Evolutionary conservation across 768 basidiomycete genomes (phyloP), one percentile per base, ranked within the genome.

Genomic region (Lyophyllum atratum): DNA sequence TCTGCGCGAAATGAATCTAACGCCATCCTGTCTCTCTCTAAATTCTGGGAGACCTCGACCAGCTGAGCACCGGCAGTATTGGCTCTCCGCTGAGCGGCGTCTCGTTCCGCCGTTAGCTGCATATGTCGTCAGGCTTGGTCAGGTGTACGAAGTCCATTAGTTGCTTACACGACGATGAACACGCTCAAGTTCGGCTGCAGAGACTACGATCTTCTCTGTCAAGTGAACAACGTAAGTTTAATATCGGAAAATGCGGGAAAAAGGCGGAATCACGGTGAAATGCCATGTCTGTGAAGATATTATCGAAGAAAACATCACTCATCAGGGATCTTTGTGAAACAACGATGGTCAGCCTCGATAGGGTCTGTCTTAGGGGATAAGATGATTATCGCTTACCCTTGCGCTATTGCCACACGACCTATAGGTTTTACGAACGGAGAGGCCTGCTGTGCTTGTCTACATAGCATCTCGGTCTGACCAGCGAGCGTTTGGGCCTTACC

Each of bases 251-350:
- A n/a, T 49, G 22, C 17, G 42, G 22, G 9, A 9, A 34, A 37
- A 51, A 40, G 58, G 19, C 34, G 46, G 56, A 60, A 56, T 62
- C 59, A 80, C 78, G 69, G 56, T 78, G 74, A 64, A 78, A 77
- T 31, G 69, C 70, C 62, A 73, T 64, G 64, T 81, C 78, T 8
- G 76, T 72, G 61, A 75, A 74, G 24, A 77, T 69, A 56, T 78
- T 76, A 59, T 78, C 76, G 59, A 77, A 79, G 54, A 77, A 70
- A 15, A 78, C 67, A 59, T 77, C 76, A 56, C 67, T 71, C 25
- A 78, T 54, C 28, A 78, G 64, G 28, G 74, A 72, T 49, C 77
- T 76, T 40, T 25, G 24, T 26, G 15, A 29, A 49, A 53, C 8
- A 46, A 3, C 19, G 45, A 28, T 26, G 39, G 39, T 40, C 39